Evolutionary conservation across 371 early-diverging fungal genomes (phyloP).

Genomic region (Apophysomyces sp.): DNA sequence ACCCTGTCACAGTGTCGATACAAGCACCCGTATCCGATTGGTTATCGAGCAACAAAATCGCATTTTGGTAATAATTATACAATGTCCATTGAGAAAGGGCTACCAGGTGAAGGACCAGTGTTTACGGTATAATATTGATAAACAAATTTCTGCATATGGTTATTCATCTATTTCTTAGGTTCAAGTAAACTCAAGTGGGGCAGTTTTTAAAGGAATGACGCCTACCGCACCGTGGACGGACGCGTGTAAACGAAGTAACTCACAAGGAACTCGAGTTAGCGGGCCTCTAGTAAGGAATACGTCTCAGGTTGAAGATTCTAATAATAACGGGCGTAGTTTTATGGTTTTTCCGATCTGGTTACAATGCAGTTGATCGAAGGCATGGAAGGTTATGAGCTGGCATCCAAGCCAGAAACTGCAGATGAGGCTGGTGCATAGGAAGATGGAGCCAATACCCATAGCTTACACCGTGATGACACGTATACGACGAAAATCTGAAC

Average conservation of each 20-base stretch:
- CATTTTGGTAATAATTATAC: constrained; percentile 55
- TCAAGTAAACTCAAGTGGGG: constrained; percentile 25
- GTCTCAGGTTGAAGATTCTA: not conserved
- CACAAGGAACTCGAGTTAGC: constrained; percentile 46
- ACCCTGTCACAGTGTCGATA: constrained; percentile 43
- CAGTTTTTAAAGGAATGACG: constrained; percentile 42
- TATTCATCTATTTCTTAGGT: constrained; percentile 9
- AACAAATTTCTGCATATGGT: not conserved
- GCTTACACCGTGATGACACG: not conserved
- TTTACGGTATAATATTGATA: constrained; percentile 29
- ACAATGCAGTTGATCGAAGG: constrained; percentile 39
- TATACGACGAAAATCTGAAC: not conserved
- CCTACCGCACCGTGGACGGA: constrained; percentile 64
- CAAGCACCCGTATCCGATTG: constrained; percentile 58
- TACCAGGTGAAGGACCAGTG: constrained; percentile 33
- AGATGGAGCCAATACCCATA: not conserved
- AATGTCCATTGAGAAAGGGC: constrained; percentile 47
- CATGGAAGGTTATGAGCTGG: constrained; percentile 36
- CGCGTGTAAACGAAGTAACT: constrained; percentile 47
- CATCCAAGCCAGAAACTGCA: constrained; percentile 21
- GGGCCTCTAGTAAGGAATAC: constrained; percentile 44
- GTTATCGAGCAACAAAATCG: constrained; percentile 52
- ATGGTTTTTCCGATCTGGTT: constrained; percentile 48
- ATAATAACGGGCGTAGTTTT: constrained; percentile 24
- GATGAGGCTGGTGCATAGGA: constrained; percentile 7